Evolutionary conservation across 2,329 filamentous ascomycete genomes (phyloP).

Genomic region (Ophiostoma ulmi): DNA sequence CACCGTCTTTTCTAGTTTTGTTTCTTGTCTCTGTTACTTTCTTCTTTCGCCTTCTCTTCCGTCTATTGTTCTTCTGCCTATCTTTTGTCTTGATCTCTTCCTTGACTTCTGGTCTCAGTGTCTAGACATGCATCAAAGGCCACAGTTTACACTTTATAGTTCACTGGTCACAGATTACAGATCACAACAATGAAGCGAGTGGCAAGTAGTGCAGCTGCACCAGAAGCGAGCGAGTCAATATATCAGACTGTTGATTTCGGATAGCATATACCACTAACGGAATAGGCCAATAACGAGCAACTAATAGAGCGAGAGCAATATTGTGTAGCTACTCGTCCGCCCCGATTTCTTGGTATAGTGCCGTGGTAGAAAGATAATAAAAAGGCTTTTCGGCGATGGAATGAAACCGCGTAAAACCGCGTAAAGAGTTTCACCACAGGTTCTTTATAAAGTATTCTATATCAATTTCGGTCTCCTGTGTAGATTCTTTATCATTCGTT

Average conservation of each 20-base stretch:
- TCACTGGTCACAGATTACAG: background rate
- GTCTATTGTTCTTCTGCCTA: background rate
- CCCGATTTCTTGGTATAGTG: background rate
- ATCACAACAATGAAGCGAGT: constrained; percentile 11
- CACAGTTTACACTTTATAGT: background rate
- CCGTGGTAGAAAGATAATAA: background rate
- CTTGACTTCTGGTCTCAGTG: background rate
- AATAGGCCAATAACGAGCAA: background rate
- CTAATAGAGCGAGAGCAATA: background rate
- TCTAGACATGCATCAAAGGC: constrained; percentile 1
- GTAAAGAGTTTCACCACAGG: background rate
- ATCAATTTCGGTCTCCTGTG: background rate
- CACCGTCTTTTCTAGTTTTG: background rate
- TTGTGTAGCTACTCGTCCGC: background rate
- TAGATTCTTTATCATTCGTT: background rate
- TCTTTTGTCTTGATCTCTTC: background rate
- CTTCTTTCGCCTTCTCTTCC: background rate
- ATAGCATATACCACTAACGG: background rate
- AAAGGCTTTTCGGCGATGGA: background rate
- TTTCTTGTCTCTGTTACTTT: background rate
- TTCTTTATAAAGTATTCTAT: background rate
- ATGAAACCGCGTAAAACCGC: constrained; percentile 3
- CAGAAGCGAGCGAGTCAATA: constrained; percentile 7
- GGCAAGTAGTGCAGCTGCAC: background rate
- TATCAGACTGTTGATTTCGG: background rate